Evolutionary conservation across 164 flowering plant genomes (phyloP).

Genomic region (Piper betle): DNA sequence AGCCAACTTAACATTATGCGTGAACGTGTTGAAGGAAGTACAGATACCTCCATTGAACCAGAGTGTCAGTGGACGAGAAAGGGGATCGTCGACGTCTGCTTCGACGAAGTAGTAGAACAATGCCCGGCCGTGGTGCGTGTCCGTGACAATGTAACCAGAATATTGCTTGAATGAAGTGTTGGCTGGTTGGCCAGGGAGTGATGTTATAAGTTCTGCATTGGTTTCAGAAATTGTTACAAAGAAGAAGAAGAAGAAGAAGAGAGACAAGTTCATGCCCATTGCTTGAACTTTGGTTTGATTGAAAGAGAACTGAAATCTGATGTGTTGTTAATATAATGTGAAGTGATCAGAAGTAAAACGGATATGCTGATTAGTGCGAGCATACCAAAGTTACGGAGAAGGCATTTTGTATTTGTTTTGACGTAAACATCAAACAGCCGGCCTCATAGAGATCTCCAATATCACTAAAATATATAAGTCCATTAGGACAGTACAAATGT

Average conservation of each 20-base stretch:
- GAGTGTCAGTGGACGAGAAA: constrained; percentile 28
- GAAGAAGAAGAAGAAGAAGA: neutral
- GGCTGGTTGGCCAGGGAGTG: constrained; percentile 28
- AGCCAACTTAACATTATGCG: neutral
- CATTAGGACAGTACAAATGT: no score
- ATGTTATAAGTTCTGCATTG: constrained; percentile 13
- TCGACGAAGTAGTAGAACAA: constrained; percentile 38
- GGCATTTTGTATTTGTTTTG: neutral
- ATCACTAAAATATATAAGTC: no score
- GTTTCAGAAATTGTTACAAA: neutral
- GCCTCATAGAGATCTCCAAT: neutral
- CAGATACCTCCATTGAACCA: constrained; percentile 43
- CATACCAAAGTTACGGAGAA: neutral
- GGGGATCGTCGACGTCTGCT: constrained; percentile 19
- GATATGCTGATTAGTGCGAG: neutral
- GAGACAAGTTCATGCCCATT: neutral
- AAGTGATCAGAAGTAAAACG: neutral
- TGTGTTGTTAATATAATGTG: neutral
- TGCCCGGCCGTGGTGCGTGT: constrained; percentile 26
- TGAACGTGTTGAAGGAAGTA: no score
- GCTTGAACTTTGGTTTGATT: no score
- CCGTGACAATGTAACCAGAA: constrained; percentile 30
- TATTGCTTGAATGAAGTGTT: constrained; percentile 23
- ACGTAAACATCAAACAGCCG: neutral
- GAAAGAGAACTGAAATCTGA: neutral